Percentiles rank a stretch among this genome's conserved stretches.
Evolutionary conservation across 2,329 filamentous ascomycete genomes (phyloP).

Genomic region (Fusarium pseudocircinatum): DNA sequence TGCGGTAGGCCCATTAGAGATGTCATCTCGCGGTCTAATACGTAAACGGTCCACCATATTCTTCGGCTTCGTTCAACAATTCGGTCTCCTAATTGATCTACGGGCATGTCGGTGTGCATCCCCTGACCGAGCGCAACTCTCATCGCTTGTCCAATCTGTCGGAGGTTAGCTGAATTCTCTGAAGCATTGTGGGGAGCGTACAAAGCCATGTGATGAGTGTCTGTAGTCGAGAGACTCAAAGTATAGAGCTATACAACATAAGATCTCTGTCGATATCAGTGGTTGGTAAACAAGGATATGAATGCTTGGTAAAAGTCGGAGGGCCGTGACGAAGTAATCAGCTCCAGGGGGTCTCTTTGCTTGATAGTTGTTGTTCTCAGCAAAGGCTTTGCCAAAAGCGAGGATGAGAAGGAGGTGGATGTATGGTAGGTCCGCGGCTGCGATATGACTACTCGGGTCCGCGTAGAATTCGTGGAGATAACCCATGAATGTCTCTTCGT

Average conservation of each 20-base stretch:
- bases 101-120: conserved; percentile 63
- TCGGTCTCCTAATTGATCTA: conserved; percentile 51
- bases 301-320: conserved; percentile 55
- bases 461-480: conserved; percentile 45
- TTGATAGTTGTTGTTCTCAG: conserved; percentile 49
- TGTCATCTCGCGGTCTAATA: conserved; percentile 63
- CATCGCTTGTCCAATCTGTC: conserved; percentile 59
- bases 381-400: conserved; percentile 65
- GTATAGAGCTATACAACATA: conserved; percentile 63
- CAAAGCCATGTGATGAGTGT: conserved; percentile 56
- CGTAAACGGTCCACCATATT: conserved; percentile 65
- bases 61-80: conserved; percentile 58
- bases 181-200: conserved; percentile 16
- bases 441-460: conserved; percentile 25
- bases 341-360: conserved; percentile 55
- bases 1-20: conserved; percentile 63
- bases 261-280: conserved; percentile 57
- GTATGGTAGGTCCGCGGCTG: conserved; percentile 54
- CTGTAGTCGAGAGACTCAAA: conserved; percentile 61
- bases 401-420: conserved; percentile 64
- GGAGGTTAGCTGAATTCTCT: accelerated
- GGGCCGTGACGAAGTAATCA: conserved; percentile 57
- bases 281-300: conserved; percentile 54
- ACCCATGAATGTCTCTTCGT: conserved; percentile 61
- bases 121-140: conserved; percentile 59